phyloP scores from a whole-genome alignment of 1,284 basidiomycete genomes.

The Porogramme epimiltina region DNA sequence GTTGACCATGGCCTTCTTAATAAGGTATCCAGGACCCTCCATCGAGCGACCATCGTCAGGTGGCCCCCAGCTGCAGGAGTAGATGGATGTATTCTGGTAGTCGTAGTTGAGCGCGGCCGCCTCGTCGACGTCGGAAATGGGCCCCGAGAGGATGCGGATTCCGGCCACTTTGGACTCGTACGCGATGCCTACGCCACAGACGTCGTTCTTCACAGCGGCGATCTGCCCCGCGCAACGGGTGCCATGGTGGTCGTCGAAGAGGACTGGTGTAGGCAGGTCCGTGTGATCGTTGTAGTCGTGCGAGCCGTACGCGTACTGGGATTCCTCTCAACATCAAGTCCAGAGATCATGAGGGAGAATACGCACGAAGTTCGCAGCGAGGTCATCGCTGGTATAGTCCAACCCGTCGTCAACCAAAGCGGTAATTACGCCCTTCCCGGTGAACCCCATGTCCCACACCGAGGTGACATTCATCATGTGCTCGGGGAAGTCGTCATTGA shows the following conservation, averaged over 20 bases:
- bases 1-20: conserved; percentile 94
- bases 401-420: conserved; percentile 96
- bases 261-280: conserved; percentile 83
- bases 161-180: conserved; percentile 92
- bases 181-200: conserved; percentile 95
- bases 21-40: conserved; percentile 93
- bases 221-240: conserved; percentile 98
- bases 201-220: conserved; percentile 94
- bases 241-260: conserved; percentile 94
- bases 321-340: not conserved
- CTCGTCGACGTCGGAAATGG: conserved; percentile 98
- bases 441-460: conserved; percentile 87
- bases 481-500: conserved; percentile 74
- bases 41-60: conserved; percentile 94
- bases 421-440: conserved; percentile 85
- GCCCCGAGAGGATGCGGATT: conserved; percentile 92
- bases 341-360: too few relatives aligned
- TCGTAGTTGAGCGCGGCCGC: conserved; percentile 94
- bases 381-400: conserved; percentile 87
- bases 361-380: conserved; percentile 91
- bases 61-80: conserved; percentile 98
- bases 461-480: conserved; percentile 85
- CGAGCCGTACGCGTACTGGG: conserved; percentile 84
- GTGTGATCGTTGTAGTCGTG: conserved; percentile 98
- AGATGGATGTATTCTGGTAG: conserved; percentile 92